Percentiles rank a stretch among this genome's conserved stretches.
phyloP scores from a whole-genome alignment of 2,329 filamentous ascomycete genomes.

The Ophiocordyceps camponoti-leonardi region DNA sequence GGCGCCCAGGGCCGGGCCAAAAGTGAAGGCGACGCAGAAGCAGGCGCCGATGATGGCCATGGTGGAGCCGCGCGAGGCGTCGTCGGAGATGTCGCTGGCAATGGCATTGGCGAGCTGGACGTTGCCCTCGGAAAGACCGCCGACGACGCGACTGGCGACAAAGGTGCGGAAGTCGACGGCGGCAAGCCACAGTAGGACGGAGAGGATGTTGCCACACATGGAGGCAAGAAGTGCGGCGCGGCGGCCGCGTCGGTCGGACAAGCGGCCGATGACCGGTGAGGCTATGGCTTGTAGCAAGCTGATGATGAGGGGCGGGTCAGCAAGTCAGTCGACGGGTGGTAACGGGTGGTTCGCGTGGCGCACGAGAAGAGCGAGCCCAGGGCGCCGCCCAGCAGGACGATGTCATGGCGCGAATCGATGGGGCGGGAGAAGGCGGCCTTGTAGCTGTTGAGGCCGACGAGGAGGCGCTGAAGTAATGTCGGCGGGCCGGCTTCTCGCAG shows the following conservation, averaged over 20 bases:
- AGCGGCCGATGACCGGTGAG: constrained; percentile 73
- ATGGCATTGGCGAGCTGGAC: constrained; percentile 93
- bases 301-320: not conserved
- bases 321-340: not conserved
- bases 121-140: constrained; percentile 89
- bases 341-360: constrained; percentile 6
- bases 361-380: constrained; percentile 78
- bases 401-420: constrained; percentile 93
- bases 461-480: constrained; percentile 62
- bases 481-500: constrained; percentile 25
- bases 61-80: constrained; percentile 66
- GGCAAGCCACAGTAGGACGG: constrained; percentile 83
- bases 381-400: constrained; percentile 84
- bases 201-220: constrained; percentile 86
- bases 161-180: constrained; percentile 94
- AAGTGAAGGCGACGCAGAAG: constrained; percentile 94
- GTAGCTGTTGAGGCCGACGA: constrained; percentile 79
- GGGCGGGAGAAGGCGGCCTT: constrained; percentile 83
- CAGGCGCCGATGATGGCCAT: constrained; percentile 95
- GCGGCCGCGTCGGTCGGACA: constrained; percentile 80
- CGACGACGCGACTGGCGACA: constrained; percentile 79
- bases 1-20: constrained; percentile 82
- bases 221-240: constrained; percentile 74
- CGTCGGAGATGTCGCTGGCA: constrained; percentile 86
- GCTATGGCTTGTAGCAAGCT: constrained; percentile 83